phyloP scores from a whole-genome alignment of 768 basidiomycete genomes.

The Chiua virens region DNA sequence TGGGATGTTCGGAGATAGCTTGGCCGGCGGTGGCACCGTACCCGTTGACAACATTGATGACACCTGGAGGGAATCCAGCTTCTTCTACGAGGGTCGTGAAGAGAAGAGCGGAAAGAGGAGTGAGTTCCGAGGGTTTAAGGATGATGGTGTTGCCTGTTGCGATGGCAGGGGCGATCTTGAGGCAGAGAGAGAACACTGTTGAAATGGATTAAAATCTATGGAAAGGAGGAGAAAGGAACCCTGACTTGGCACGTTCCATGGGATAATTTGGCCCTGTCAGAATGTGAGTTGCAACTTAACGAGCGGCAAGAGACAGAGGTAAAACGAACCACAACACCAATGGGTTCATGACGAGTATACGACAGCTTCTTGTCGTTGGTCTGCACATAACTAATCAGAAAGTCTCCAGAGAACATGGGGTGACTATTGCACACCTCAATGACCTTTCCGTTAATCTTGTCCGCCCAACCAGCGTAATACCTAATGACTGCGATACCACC shows the following conservation, averaged over 20 bases:
- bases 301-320: no score
- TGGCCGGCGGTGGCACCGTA: conserved; percentile 69
- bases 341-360: conserved; percentile 23
- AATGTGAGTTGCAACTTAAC: no score
- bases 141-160: conserved; percentile 73
- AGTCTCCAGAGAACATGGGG: not conserved
- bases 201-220: not conserved
- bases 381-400: conserved; percentile 13
- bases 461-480: conserved; percentile 91
- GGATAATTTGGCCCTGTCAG: conserved; percentile 51
- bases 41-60: conserved; percentile 80
- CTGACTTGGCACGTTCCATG: conserved; percentile 63
- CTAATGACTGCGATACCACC: conserved; percentile 40
- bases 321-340: conserved; percentile 11
- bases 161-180: conserved; percentile 80
- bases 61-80: conserved; percentile 76
- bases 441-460: conserved; percentile 76
- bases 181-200: conserved; percentile 57
- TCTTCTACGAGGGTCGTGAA: conserved; percentile 54
- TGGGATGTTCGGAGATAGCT: no score
- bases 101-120: conserved; percentile 63
- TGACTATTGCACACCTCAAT: conserved; percentile 45
- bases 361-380: conserved; percentile 21
- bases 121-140: conserved; percentile 81
- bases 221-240: not conserved